Percentiles rank a stretch among this genome's conserved stretches.
phyloP scores from a whole-genome alignment of 768 basidiomycete species.

The Tubosaeta sp. region DNA sequence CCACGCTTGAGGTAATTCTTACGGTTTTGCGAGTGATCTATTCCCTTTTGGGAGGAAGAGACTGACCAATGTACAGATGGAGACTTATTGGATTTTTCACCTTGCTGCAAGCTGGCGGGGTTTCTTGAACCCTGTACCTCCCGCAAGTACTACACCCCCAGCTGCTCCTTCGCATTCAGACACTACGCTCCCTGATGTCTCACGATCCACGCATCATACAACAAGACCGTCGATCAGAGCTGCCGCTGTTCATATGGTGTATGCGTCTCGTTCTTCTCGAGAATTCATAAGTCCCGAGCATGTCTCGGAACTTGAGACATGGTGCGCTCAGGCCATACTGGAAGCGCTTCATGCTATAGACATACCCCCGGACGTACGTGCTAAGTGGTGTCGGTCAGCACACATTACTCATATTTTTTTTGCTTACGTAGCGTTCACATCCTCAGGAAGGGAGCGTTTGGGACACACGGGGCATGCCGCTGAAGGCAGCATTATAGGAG shows the following conservation, averaged over 20 bases:
- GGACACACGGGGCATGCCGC: slow-evolving; percentile 27
- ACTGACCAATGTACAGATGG: slow-evolving; percentile 54
- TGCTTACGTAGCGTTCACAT: slow-evolving; percentile 44
- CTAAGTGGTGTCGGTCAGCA: not conserved
- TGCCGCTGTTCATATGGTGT: slow-evolving; percentile 80
- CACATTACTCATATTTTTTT: slow-evolving; percentile 11
- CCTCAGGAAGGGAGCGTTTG: slow-evolving; percentile 54
- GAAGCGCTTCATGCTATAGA: slow-evolving; percentile 48
- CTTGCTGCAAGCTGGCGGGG: slow-evolving; percentile 67
- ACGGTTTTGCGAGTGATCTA: not conserved
- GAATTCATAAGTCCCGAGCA: slow-evolving; percentile 72
- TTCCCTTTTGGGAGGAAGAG: not conserved
- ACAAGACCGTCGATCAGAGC: slow-evolving; percentile 50
- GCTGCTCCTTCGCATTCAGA: slow-evolving; percentile 3
- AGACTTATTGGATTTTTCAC: slow-evolving; percentile 79
- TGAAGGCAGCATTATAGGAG: slow-evolving; percentile 8
- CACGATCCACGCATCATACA: slow-evolving; percentile 1
- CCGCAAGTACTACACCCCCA: slow-evolving; percentile 41
- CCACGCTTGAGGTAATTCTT: slow-evolving; percentile 61
- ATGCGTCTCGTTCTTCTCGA: slow-evolving; percentile 66
- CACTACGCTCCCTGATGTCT: slow-evolving; percentile 2
- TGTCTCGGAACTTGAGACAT: slow-evolving; percentile 56
- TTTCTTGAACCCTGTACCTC: slow-evolving; percentile 24
- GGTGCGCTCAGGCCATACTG: slow-evolving; percentile 58
- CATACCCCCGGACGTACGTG: slow-evolving; percentile 48